Evolutionary conservation across 2,329 filamentous ascomycete genomes (phyloP).

Genomic region (Talaromyces sp.): DNA sequence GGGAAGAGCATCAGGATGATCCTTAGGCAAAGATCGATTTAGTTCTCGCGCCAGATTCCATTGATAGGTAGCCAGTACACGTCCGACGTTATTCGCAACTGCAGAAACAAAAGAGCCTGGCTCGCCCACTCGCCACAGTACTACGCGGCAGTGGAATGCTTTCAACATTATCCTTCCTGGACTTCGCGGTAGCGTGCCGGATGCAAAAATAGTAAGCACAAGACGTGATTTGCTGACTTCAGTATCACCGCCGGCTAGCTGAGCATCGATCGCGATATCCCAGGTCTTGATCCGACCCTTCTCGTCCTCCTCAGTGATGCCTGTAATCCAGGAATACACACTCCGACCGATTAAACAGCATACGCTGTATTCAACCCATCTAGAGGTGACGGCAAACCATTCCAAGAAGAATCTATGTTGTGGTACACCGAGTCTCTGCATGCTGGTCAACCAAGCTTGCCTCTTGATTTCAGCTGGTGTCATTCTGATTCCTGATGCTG

Average conservation of each 20-base stretch:
- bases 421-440: slow-evolving; percentile 89
- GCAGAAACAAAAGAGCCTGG: slow-evolving; percentile 62
- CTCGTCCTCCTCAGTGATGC: slow-evolving; percentile 79
- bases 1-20: slow-evolving; percentile 65
- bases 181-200: slow-evolving; percentile 78
- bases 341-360: slow-evolving; percentile 73
- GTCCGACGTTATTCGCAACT: slow-evolving; percentile 65
- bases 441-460: slow-evolving; percentile 87
- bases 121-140: slow-evolving; percentile 74
- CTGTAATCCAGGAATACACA: slow-evolving; percentile 74
- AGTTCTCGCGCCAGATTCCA: slow-evolving; percentile 79
- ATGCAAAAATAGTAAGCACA: slow-evolving; percentile 80
- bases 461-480: slow-evolving; percentile 80
- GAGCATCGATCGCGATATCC: slow-evolving; percentile 89
- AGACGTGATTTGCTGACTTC: slow-evolving; percentile 86
- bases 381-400: slow-evolving; percentile 72
- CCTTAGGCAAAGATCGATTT: slow-evolving; percentile 44
- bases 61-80: slow-evolving; percentile 67
- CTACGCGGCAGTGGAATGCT: slow-evolving; percentile 82
- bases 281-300: slow-evolving; percentile 83
- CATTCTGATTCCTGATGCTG: slow-evolving; percentile 33
- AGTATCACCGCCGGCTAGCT: slow-evolving; percentile 83
- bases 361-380: slow-evolving; percentile 76
- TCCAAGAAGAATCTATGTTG: slow-evolving; percentile 83
- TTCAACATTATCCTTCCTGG: slow-evolving; percentile 85